These are phyloP conservation scores for Apiotrichum veenhuisii DNA, from an alignment of 1,284 basidiomycete genomes.

Conservation along the genomic window DNA sequence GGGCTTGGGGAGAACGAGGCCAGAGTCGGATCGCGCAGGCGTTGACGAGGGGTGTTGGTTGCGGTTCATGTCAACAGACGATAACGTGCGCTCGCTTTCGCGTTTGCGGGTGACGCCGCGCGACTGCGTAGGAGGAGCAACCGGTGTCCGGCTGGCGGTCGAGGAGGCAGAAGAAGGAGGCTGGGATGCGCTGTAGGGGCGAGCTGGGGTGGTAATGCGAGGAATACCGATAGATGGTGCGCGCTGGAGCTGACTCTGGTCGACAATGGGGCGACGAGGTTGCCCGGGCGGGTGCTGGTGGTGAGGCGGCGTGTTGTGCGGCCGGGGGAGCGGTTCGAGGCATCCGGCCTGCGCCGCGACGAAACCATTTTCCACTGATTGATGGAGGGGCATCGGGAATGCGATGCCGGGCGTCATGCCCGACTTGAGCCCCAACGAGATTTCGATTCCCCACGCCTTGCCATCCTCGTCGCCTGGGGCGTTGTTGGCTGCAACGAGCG, in stretches of 20 bases:
- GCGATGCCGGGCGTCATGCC: constrained; percentile 1
- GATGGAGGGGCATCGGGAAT: constrained; percentile 17
- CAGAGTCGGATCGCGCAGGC: background rate
- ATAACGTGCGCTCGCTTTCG: background rate
- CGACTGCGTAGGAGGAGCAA: background rate
- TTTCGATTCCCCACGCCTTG: constrained; percentile 41
- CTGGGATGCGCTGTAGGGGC: background rate
- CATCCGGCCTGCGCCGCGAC: background rate
- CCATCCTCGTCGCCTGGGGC: constrained; percentile 3
- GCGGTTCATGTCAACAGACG: constrained; percentile 3
- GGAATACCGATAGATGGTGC: constrained; percentile 1
- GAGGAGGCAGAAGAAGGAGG: constrained; percentile 2
- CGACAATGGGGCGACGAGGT: constrained; percentile 1
- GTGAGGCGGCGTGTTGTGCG: constrained; percentile 4
- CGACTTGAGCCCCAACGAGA: constrained; percentile 36
- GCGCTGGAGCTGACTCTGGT: constrained; percentile 7
- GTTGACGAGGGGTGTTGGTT: background rate
- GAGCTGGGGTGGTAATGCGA: background rate
- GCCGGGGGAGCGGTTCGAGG: background rate
- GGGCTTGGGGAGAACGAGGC: constrained; percentile 11
- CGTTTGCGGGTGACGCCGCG: background rate
- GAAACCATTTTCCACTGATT: constrained; percentile 10
- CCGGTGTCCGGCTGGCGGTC: background rate
- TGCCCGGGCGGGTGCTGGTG: constrained; percentile 4
- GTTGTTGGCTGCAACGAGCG: constrained; percentile 22